Evolutionary conservation across 1,284 basidiomycete genomes (phyloP).

Genomic region (Trametes sp.): DNA sequence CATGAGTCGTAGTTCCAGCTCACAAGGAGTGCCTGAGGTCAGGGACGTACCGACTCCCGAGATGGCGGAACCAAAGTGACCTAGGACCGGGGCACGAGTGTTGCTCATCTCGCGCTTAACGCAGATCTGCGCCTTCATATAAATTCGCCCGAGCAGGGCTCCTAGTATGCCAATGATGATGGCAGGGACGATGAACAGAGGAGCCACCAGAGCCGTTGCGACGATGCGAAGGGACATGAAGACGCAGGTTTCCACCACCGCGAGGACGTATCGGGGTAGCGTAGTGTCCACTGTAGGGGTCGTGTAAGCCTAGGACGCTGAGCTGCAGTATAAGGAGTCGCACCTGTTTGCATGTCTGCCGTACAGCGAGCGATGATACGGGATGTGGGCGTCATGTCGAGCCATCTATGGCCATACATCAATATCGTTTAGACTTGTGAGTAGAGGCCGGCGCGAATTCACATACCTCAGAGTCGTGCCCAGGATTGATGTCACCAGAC

Average conservation of each 20-base stretch:
- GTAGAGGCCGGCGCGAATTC: neutral
- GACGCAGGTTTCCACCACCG: constrained; percentile 36
- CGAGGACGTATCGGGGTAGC: constrained; percentile 39
- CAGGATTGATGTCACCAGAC: constrained; percentile 64
- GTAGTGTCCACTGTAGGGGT: constrained; percentile 40
- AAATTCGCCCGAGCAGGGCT: constrained; percentile 53
- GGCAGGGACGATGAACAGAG: constrained; percentile 48
- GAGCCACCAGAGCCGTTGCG: constrained; percentile 52
- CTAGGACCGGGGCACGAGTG: constrained; percentile 69
- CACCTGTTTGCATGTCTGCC: constrained; percentile 58
- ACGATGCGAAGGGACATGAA: constrained; percentile 48
- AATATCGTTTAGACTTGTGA: no score
- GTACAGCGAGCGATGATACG: constrained; percentile 66
- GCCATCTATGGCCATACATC: constrained; percentile 44
- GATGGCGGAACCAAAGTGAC: constrained; percentile 74
- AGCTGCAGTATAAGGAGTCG: constrained; percentile 1
- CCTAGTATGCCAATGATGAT: constrained; percentile 52
- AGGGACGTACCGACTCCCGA: constrained; percentile 65
- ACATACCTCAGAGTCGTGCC: constrained; percentile 58
- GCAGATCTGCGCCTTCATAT: constrained; percentile 77
- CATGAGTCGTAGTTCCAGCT: no score
- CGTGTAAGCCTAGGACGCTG: neutral
- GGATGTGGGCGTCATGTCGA: constrained; percentile 65
- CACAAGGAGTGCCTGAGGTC: neutral
- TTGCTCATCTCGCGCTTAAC: constrained; percentile 81